Percentiles rank a stretch among this genome's conserved stretches.
phyloP scores from a whole-genome alignment of 169 alveolate species.

The Neospora caninum region DNA sequence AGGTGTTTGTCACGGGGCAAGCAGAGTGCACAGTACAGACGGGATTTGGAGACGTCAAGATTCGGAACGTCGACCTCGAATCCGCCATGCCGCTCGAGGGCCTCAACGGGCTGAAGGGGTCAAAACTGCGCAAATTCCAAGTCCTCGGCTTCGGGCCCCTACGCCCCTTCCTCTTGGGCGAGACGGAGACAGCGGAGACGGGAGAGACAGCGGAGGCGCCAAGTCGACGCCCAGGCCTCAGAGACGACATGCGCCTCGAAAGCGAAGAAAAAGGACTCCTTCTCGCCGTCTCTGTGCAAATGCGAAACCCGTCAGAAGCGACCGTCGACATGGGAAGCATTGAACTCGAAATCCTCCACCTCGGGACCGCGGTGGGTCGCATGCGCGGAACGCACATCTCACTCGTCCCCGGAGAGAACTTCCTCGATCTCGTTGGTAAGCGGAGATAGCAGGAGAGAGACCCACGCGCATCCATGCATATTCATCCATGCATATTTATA shows the following conservation, averaged over 20 bases:
- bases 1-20: not conserved
- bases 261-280: not conserved
- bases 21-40: slow-evolving; percentile 2
- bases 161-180: not conserved
- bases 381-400: not conserved
- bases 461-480: not conserved
- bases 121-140: not conserved
- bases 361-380: not conserved
- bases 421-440: not conserved
- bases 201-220: not conserved
- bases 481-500: not conserved
- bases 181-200: not conserved
- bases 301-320: slow-evolving; percentile 6
- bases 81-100: not conserved
- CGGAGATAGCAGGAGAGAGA: not conserved
- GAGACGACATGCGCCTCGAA: not conserved
- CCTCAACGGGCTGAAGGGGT: not conserved
- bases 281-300: not conserved
- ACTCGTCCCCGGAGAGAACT: slow-evolving; percentile 18
- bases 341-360: not conserved
- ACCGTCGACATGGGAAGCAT: not conserved
- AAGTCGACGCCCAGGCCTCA: not conserved
- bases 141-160: not conserved
- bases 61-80: not conserved
- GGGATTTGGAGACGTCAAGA: slow-evolving; percentile 13